phyloP scores from a whole-genome alignment of 805 yeast genomes.

The Starmerella kuoi region DNA sequence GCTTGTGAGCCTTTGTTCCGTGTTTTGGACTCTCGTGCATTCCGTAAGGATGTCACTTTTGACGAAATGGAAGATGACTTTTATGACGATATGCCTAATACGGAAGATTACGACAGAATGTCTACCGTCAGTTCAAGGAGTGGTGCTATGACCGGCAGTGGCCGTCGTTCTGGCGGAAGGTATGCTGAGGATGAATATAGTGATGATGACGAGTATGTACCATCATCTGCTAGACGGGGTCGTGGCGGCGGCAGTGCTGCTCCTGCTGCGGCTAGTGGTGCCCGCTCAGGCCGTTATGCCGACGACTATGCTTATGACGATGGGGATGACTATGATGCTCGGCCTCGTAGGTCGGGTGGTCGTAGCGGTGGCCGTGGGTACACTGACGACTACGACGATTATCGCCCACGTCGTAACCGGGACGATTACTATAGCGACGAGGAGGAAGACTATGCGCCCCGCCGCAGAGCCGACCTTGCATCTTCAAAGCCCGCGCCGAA shows the following conservation, averaged over 20 bases:
- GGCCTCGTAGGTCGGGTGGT: constrained; percentile 5
- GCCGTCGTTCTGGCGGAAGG: constrained; percentile 6
- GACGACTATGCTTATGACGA: constrained; percentile 22
- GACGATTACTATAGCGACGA: constrained; percentile 11
- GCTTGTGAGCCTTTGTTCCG: constrained; percentile 79
- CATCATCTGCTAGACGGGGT: neutral
- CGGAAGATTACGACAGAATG: constrained; percentile 17
- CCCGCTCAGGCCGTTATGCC: constrained; percentile 17
- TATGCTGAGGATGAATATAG: constrained; percentile 21
- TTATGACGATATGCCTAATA: constrained; percentile 63
- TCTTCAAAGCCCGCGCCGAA: constrained; percentile 17
- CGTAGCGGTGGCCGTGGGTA: constrained; percentile 12
- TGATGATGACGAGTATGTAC: constrained; percentile 7
- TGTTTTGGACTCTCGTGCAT: constrained; percentile 74
- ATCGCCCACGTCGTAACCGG: constrained; percentile 7
- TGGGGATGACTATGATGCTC: constrained; percentile 20
- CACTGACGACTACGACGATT: constrained; percentile 20
- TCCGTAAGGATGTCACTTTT: constrained; percentile 38
- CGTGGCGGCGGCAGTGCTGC: constrained; percentile 5
- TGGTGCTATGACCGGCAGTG: constrained; percentile 1
- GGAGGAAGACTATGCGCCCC: constrained; percentile 13
- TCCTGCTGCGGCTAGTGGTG: neutral
- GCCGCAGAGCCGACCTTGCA: constrained; percentile 15
- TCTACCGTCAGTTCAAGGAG: constrained; percentile 8
- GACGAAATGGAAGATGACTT: constrained; percentile 50